These are phyloP conservation scores for Diplodia corticola DNA, from an alignment of 2,329 filamentous ascomycete species.

Conservation along the genomic window DNA sequence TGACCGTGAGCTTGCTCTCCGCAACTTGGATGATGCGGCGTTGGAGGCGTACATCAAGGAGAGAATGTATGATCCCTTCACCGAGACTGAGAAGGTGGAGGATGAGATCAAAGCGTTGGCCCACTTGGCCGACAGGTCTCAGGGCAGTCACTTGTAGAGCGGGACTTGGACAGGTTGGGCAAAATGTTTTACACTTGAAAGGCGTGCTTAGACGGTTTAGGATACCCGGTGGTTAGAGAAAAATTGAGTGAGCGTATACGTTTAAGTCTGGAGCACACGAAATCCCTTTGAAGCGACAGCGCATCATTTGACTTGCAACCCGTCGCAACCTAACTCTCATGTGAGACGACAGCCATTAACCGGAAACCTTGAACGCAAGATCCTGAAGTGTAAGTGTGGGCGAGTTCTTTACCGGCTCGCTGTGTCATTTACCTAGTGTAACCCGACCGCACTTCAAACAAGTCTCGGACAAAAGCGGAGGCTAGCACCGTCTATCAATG, in stretches of 20 bases:
- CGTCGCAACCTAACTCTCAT: too few species aligned
- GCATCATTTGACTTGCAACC: too few species aligned
- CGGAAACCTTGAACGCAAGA: neutral
- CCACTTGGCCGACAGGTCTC: neutral
- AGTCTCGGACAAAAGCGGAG: slow-evolving; percentile 7
- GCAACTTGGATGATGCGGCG: slow-evolving; percentile 65
- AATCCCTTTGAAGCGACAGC: too few species aligned
- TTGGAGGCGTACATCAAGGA: slow-evolving; percentile 66
- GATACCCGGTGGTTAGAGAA: slow-evolving; percentile 15
- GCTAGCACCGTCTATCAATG: neutral
- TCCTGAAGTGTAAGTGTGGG: neutral
- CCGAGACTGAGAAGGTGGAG: slow-evolving; percentile 44
- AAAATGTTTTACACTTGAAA: neutral
- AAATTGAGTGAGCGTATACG: slow-evolving; percentile 5
- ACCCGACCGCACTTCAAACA: neutral
- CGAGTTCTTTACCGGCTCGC: neutral
- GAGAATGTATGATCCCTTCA: slow-evolving; percentile 55
- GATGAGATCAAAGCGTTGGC: slow-evolving; percentile 34
- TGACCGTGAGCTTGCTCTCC: slow-evolving; percentile 59
- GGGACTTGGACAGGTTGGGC: neutral
- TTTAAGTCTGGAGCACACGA: neutral
- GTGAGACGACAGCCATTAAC: too few species aligned
- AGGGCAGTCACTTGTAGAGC: slow-evolving; percentile 18
- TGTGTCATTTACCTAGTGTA: neutral
- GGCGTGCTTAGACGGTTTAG: slow-evolving; percentile 15